Base-by-base conservation (phyloP, 176 grass and related monocot genomes). In the Lolium multiflorum region DNA sequence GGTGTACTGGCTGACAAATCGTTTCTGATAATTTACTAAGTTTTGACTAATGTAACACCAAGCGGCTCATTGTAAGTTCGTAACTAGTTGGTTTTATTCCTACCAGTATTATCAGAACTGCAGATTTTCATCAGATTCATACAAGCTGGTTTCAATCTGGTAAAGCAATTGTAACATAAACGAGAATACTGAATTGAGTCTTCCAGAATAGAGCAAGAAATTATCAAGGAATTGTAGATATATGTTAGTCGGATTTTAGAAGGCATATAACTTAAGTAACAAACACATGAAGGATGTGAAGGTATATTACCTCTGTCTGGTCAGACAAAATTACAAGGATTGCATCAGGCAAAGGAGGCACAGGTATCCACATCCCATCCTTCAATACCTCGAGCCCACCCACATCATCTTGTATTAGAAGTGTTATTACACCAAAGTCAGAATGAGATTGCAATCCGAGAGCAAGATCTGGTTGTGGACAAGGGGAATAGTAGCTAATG, bases 361-460 rank as follows among this genome's bases (percentile, higher is more conserved):
- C 87, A 47, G 82, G 77, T 90, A 96, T 74, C 97, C 97, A 98
- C 74, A 91, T 80, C 41, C 70, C 93, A 87, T 98, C 97, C 76
- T 96, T 94, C 31, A 98, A 74, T 71, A 98, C 90, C 82, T 98
- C 97, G 0, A 98, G 88, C 3, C 97, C 97, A 73, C 86, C 92
- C n/a, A 98, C 94, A 67, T 96, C 88, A 89, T 98, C 97, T 96
- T 98, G 94, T 88, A 98, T 94, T 73, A 98, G 65, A 85, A 98
- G 90, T 14, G 97, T 98, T 80, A 98, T 88, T 18, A 79, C 90
- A 9, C 97, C 97, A 87, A 98, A 96, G 89, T 98, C 97, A 86
- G 97, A 98, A 85, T 98, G 97, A 59, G 97, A 86, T 93, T 96
- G 94, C 75, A 98, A 83, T 25, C 97, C 97, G 85, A 98, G 92